Evolutionary conservation across 331 rosid genomes (phyloP).

Genomic region (Erythrophleum ivorense): DNA sequence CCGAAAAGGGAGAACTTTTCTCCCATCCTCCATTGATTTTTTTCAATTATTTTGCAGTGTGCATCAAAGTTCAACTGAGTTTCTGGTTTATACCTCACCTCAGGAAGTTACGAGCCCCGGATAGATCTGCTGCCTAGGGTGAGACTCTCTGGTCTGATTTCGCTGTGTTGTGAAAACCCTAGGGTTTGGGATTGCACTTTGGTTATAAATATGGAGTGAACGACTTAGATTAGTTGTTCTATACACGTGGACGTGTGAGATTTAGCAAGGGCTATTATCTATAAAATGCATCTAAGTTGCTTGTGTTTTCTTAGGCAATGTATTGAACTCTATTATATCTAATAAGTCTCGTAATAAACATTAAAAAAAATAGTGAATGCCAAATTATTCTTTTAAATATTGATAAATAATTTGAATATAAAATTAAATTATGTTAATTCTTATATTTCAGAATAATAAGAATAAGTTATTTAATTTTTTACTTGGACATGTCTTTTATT

Average conservation of each 20-base stretch:
- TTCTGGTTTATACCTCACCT: conserved; percentile 40
- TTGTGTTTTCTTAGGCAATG: no score
- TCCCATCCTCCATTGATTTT: background rate
- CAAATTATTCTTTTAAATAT: background rate
- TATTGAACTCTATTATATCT: no score
- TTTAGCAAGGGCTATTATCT: background rate
- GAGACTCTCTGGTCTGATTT: conserved; percentile 9
- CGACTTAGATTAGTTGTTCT: conserved; percentile 34
- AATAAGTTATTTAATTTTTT: no score
- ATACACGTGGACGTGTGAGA: conserved; percentile 38
- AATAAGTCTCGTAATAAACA: no score
- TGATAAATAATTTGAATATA: background rate
- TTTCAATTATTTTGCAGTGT: background rate
- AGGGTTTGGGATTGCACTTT: background rate
- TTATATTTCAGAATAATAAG: no score
- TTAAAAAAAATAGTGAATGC: background rate
- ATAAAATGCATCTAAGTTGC: background rate
- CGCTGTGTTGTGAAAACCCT: conserved; percentile 47
- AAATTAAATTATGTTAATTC: background rate
- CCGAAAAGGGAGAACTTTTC: conserved; percentile 1
- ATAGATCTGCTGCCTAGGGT: conserved; percentile 40
- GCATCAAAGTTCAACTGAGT: background rate
- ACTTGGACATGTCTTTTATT: no score
- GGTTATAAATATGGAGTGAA: conserved; percentile 22
- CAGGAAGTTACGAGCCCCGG: conserved; percentile 35